Conservation (phyloP, 768 basidiomycete genomes). For the Suillus subalutaceus region DNA sequence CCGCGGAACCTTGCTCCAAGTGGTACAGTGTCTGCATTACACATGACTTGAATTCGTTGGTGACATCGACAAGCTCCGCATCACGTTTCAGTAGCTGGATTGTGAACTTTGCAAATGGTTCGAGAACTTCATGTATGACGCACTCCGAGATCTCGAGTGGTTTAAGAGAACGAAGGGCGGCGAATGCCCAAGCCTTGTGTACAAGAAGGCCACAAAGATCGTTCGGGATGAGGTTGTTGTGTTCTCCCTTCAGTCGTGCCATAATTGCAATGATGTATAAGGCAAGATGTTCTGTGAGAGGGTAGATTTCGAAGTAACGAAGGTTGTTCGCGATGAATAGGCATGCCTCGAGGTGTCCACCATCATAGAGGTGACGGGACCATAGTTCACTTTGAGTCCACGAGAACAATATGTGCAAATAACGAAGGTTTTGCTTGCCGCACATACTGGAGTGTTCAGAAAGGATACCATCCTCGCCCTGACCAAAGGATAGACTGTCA, state of each 20-base stretch:
- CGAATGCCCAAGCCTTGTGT: slow-evolving; percentile 12
- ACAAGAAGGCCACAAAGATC: slow-evolving; percentile 12
- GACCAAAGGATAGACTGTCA: neutral
- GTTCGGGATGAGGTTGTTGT: neutral
- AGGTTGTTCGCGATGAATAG: slow-evolving; percentile 8
- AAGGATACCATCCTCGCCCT: neutral
- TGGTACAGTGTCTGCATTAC: slow-evolving; percentile 5
- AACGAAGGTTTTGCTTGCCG: slow-evolving; percentile 11
- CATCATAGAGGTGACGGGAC: slow-evolving; percentile 8
- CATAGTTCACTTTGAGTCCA: slow-evolving; percentile 10
- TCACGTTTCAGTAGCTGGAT: slow-evolving; percentile 4
- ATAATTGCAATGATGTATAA: slow-evolving; percentile 12
- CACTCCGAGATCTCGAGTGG: slow-evolving; percentile 2
- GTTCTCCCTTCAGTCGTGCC: neutral
- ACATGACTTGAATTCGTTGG: slow-evolving; percentile 7
- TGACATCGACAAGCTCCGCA: slow-evolving; percentile 1
- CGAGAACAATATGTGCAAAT: slow-evolving; percentile 13
- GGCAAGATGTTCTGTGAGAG: slow-evolving; percentile 13
- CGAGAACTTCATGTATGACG: slow-evolving; percentile 6
- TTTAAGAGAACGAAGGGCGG: slow-evolving; percentile 7
- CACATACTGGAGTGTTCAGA: slow-evolving; percentile 1
- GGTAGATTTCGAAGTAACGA: slow-evolving; percentile 9
- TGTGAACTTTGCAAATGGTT: slow-evolving; percentile 8
- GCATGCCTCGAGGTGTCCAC: slow-evolving; percentile 11
- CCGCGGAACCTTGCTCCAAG: slow-evolving; percentile 1